Base-by-base conservation (phyloP, 345 rosid genomes). In the Eucalyptus regnans region DNA sequence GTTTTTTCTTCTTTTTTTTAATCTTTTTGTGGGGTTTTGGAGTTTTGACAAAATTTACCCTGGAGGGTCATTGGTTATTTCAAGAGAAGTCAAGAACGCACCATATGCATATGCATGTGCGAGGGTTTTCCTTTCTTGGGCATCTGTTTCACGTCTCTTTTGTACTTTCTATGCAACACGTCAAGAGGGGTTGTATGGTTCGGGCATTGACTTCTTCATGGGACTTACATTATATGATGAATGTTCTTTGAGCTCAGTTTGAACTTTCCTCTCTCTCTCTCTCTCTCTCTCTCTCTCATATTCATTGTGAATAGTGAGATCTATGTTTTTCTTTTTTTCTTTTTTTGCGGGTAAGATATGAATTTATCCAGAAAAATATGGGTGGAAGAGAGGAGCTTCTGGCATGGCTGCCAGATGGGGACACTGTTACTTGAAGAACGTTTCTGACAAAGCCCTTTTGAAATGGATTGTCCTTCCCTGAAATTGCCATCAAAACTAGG, bases 41-140 rank as follows among this genome's bases (percentile, higher is more conserved):
- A 12, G 87, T 85, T 50, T 85, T 48, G 52, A 49, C 86, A 27
- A 50, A 85, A 50, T 27, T 48, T 85, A 50, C 56, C 29, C 52
- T 27, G 87, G 56, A 85, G 87, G 37, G 27, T 49, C 60, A 86
- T 87, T 80, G 43, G 41, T 56, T 52, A 16, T 89, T 58, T 46
- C n/a, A 25, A 18, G 25, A 54, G 90, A 54, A 89, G 90, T 89
- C 90, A 89, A 89, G 90, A 89, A 89, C 90, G 90, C 90, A 89
- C 90, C 90, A 37, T 85, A 84, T 43, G n/a, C 20, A 9, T 25
- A 37, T 48, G n/a, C 29, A 9, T 31, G 50, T 3, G 46, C n/a
- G 81, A 27, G 83, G 23, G 83, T 20, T 76, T 49, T 60, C 79
- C 46, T 54, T 60, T 60, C 49, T 23, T 62, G 88, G 49, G 79